phyloP scores from a whole-genome alignment of 1,139 yeast species.

The Kodamaea arcana region DNA sequence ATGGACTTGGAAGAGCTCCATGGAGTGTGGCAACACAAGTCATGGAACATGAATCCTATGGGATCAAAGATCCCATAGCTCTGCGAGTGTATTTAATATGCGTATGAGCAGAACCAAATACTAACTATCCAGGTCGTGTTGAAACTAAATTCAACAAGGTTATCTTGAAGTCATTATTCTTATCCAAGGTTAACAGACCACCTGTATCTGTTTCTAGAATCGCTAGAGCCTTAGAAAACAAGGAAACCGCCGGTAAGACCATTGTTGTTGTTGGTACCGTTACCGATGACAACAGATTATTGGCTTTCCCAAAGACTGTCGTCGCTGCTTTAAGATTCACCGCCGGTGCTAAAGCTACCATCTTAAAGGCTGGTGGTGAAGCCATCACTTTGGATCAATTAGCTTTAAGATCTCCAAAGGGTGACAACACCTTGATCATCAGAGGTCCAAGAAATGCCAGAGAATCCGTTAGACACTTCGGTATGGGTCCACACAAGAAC shows the following conservation, averaged over 20 bases:
- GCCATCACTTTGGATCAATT: constrained; percentile 98
- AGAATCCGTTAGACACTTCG: constrained; percentile 99
- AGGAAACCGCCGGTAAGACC: constrained; percentile 82
- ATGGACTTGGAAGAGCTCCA: too few species aligned
- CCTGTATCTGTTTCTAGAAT: constrained; percentile 96
- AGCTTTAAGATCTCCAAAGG: constrained; percentile 99
- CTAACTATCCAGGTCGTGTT: constrained; percentile 81
- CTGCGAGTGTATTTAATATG: constrained; percentile 62
- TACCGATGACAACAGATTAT: constrained; percentile 94
- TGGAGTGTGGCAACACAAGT: too few species aligned
- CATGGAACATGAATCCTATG: too few species aligned
- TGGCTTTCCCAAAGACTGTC: constrained; percentile 92
- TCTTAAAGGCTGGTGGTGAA: constrained; percentile 99
- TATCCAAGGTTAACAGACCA: constrained; percentile 98
- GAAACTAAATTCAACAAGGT: constrained; percentile 99
- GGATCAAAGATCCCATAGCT: constrained; percentile 13
- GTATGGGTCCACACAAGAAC: constrained; percentile 99
- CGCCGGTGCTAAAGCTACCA: constrained; percentile 97
- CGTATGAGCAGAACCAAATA: constrained; percentile 55
- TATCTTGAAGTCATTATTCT: constrained; percentile 88
- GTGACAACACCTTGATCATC: constrained; percentile 95
- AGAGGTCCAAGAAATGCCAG: constrained; percentile 99
- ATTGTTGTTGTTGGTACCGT: constrained; percentile 99
- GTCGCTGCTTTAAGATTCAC: constrained; percentile 99
- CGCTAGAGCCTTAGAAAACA: constrained; percentile 66